A percentile compares a stretch with the other conserved stretches of the same genome.
phyloP scores from a whole-genome alignment of 2,329 filamentous ascomycete genomes.

The Pseudogymnoascus verrucosus region DNA sequence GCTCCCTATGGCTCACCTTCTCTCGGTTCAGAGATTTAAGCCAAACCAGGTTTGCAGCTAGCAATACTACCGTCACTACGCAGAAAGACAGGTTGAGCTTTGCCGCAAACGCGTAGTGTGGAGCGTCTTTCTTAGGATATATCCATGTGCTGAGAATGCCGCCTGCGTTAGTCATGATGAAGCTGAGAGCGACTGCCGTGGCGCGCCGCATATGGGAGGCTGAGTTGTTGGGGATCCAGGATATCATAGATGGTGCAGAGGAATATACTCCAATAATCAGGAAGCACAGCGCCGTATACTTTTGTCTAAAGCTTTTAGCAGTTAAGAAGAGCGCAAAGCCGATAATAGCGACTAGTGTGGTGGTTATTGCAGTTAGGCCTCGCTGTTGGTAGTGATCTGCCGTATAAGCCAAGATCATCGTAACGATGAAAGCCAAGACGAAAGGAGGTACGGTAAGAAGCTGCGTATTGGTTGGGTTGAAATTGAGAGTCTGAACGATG shows the following conservation, averaged over 20 bases:
- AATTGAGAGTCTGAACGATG: constrained; percentile 26
- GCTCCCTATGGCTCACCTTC: constrained; percentile 1
- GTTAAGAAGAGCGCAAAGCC: constrained; percentile 33
- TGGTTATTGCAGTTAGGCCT: constrained; percentile 22
- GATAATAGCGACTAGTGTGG: constrained; percentile 25
- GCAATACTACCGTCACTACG: background rate
- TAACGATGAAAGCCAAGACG: constrained; percentile 20
- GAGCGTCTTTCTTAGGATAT: constrained; percentile 3
- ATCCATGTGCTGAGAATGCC: constrained; percentile 10
- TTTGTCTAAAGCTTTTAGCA: constrained; percentile 21
- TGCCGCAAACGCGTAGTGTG: background rate
- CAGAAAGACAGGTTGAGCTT: background rate
- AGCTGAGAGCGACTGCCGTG: background rate
- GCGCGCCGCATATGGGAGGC: constrained; percentile 2
- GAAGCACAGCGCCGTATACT: constrained; percentile 34
- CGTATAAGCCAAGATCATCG: constrained; percentile 23
- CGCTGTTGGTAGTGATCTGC: constrained; percentile 25
- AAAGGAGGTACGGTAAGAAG: constrained; percentile 29
- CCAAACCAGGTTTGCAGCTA: background rate
- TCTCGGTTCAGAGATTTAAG: background rate
- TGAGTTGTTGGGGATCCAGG: constrained; percentile 2
- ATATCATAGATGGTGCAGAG: background rate
- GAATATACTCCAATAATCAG: constrained; percentile 1
- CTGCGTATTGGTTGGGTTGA: constrained; percentile 23
- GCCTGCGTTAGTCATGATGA: constrained; percentile 5